Percentiles rank a stretch among this genome's conserved stretches.
Conservation (phyloP, 2,329 filamentous ascomycete genomes). For the Dryadomyces quercivorus region DNA sequence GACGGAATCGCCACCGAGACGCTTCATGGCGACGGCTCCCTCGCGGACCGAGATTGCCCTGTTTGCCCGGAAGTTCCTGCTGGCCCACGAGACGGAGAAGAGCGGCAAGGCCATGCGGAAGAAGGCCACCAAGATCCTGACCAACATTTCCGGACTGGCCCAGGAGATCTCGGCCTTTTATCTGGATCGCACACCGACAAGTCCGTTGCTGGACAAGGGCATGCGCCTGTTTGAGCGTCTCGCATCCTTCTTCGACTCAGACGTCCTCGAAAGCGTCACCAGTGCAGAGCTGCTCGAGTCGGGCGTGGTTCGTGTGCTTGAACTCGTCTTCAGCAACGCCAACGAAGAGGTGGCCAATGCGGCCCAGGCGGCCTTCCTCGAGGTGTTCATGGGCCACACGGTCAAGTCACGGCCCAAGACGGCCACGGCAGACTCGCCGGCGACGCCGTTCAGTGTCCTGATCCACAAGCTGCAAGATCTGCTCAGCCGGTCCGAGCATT, state of each 20-base stretch:
- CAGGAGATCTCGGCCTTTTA: constrained; percentile 63
- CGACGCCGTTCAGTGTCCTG: constrained; percentile 80
- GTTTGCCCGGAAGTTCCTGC: constrained; percentile 72
- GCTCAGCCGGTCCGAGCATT: constrained; percentile 92
- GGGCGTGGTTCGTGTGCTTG: constrained; percentile 71
- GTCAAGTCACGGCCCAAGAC: constrained; percentile 55
- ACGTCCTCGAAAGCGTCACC: constrained; percentile 84
- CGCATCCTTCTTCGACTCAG: constrained; percentile 74
- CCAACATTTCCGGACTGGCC: constrained; percentile 59
- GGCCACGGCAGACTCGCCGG: constrained; percentile 53
- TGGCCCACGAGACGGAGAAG: constrained; percentile 67
- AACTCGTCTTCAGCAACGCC: constrained; percentile 68
- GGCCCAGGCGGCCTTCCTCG: constrained; percentile 73
- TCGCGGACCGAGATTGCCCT: constrained; percentile 61
- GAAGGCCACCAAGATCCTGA: constrained; percentile 66
- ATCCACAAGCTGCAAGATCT: constrained; percentile 92
- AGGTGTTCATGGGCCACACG: constrained; percentile 77
- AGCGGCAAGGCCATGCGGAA: constrained; percentile 60
- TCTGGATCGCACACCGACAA: constrained; percentile 36
- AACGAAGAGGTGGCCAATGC: constrained; percentile 48
- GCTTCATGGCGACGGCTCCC: constrained; percentile 36
- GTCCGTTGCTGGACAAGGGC: constrained; percentile 37
- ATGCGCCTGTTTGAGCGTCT: constrained; percentile 60
- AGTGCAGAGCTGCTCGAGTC: constrained; percentile 90
- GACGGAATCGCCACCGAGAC: constrained; percentile 40